phyloP scores from a whole-genome alignment of 306 rosid genomes.

The Cucurbita argyrosperma region DNA sequence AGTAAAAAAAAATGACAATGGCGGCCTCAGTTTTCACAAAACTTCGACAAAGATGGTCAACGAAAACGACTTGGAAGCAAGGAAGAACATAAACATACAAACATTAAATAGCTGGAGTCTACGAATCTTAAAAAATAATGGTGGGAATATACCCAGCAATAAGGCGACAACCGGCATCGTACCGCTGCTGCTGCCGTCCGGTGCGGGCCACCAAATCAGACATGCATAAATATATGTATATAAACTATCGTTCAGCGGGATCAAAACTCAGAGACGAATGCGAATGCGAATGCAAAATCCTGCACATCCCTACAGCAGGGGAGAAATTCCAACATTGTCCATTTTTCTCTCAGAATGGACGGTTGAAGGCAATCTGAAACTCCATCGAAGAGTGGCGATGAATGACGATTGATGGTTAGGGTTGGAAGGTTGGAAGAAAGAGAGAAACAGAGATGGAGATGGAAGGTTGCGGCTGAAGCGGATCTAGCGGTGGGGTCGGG shows the following conservation, averaged over 20 bases:
- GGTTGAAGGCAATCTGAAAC: slow-evolving; percentile 1
- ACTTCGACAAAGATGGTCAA: slow-evolving; percentile 7
- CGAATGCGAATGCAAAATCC: background rate
- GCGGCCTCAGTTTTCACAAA: background rate
- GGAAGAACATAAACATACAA: background rate
- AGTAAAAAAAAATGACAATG: background rate
- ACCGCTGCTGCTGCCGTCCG: slow-evolving; percentile 77
- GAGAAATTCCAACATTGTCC: background rate
- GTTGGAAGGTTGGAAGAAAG: slow-evolving; percentile 4
- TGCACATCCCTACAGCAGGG: background rate
- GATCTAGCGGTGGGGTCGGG: slow-evolving; percentile 32
- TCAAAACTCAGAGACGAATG: background rate
- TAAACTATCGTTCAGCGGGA: background rate
- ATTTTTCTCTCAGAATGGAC: background rate
- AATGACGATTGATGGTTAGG: slow-evolving; percentile 6
- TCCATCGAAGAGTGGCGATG: slow-evolving; percentile 7
- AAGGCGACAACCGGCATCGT: slow-evolving; percentile 71
- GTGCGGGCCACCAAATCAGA: slow-evolving; percentile 81
- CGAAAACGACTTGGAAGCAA: background rate
- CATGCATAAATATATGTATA: slow-evolving; percentile 15
- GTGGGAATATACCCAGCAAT: slow-evolving; percentile 51
- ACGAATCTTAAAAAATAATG: background rate
- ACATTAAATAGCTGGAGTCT: background rate
- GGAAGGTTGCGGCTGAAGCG: slow-evolving; percentile 19
- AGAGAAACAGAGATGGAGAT: background rate